Percentiles rank a stretch among this genome's conserved stretches.
phyloP scores from a whole-genome alignment of 106 monocot species.

The Platanthera guangdongensis region DNA sequence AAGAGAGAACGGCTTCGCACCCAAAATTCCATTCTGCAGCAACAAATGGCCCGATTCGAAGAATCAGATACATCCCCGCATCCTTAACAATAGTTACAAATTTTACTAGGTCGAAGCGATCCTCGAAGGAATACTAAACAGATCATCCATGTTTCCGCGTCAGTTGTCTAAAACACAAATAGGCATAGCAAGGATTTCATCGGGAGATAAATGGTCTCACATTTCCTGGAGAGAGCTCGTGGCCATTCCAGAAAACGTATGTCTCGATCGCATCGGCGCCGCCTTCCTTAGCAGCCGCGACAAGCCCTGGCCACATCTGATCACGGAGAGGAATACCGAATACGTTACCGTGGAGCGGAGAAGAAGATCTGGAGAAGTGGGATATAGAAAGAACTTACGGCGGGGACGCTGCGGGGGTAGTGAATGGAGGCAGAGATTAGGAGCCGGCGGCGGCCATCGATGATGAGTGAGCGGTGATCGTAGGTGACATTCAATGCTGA shows the following conservation, averaged over 20 bases:
- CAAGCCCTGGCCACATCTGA: conserved; percentile 93
- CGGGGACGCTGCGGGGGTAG: conserved; percentile 98
- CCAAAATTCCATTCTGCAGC: conserved; percentile 92
- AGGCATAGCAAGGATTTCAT: background rate
- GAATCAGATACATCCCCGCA: conserved; percentile 79
- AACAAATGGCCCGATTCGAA: conserved; percentile 91
- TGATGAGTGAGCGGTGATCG: conserved; percentile 83
- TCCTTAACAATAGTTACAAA: conserved; percentile 70
- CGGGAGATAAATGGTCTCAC: conserved; percentile 14
- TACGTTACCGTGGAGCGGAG: background rate
- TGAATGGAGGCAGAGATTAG: conserved; percentile 92
- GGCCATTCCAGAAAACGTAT: conserved; percentile 98
- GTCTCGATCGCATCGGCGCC: conserved; percentile 73
- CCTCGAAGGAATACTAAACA: conserved; percentile 81
- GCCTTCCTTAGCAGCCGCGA: conserved; percentile 73
- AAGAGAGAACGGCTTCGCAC: conserved; percentile 14
- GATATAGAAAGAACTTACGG: conserved; percentile 20
- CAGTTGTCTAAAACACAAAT: background rate
- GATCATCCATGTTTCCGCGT: background rate
- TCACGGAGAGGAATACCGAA: background rate
- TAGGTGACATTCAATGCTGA: conserved; percentile 62
- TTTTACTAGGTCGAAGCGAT: conserved; percentile 74
- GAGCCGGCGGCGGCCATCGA: conserved; percentile 72
- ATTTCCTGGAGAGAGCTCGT: conserved; percentile 77
- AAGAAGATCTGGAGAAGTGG: background rate